Conservation (phyloP, 345 rosid species). For the Camelina hispida region DNA sequence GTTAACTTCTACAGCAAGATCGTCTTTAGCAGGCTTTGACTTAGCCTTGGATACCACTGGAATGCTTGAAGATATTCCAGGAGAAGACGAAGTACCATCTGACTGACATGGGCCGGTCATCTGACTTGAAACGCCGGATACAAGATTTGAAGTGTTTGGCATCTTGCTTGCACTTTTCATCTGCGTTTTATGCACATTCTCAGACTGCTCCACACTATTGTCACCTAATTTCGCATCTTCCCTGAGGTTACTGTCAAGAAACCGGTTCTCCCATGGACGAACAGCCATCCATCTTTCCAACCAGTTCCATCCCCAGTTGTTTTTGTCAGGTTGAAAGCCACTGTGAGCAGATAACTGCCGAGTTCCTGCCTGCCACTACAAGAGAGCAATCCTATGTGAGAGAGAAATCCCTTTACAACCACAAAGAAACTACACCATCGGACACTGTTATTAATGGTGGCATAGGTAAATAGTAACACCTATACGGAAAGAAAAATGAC, state of each 20-base stretch:
- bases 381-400: constrained; percentile 24
- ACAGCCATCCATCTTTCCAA: constrained; percentile 99
- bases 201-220: constrained; percentile 52
- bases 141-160: constrained; percentile 46
- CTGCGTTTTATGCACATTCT: constrained; percentile 56
- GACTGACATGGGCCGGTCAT: constrained; percentile 74
- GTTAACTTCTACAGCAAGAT: constrained; percentile 56
- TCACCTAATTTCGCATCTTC: constrained; percentile 75
- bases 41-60: constrained; percentile 56
- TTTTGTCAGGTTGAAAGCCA: constrained; percentile 90
- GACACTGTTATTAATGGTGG: background rate
- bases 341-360: constrained; percentile 65
- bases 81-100: constrained; percentile 69
- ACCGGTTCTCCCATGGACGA: constrained; percentile 99
- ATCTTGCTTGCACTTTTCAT: constrained; percentile 62
- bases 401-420: background rate
- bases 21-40: constrained; percentile 59
- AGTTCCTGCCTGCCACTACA: constrained; percentile 97
- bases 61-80: constrained; percentile 58
- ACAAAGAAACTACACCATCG: constrained; percentile 13
- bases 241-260: constrained; percentile 84
- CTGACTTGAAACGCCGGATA: constrained; percentile 55
- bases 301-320: constrained; percentile 99
- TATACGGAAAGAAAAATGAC: background rate
- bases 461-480: background rate